phyloP scores from a whole-genome alignment of 2,329 filamentous ascomycete species.

The Neofusicoccum cordaticola region DNA sequence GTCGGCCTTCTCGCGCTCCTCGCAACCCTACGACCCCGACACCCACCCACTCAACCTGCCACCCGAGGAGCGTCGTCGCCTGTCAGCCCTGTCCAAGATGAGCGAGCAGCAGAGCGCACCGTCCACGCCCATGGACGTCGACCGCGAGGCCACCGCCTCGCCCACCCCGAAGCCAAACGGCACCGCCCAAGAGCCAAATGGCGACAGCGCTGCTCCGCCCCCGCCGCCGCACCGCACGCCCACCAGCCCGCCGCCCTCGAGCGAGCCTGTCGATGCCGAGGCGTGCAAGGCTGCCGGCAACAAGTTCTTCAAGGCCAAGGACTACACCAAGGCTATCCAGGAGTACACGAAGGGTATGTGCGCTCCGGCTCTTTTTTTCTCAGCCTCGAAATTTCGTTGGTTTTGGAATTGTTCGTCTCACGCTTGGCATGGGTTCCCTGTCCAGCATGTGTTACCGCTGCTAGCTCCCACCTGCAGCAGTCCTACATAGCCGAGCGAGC shows the following conservation, averaged over 20 bases:
- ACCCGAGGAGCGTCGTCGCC: conserved; percentile 79
- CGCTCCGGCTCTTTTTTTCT: not conserved
- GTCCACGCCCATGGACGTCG: conserved; percentile 70
- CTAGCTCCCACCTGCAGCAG: not conserved
- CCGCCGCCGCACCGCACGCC: conserved; percentile 68
- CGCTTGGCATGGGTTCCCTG: not conserved
- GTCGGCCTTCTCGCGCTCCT: conserved; percentile 33
- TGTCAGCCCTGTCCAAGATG: conserved; percentile 62
- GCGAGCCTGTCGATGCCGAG: conserved; percentile 71
- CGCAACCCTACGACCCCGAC: conserved; percentile 56
- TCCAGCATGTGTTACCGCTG: not conserved
- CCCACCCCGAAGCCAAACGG: conserved; percentile 50
- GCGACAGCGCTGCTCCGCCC: conserved; percentile 48
- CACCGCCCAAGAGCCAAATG: conserved; percentile 40
- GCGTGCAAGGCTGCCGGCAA: conserved; percentile 90
- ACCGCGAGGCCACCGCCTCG: conserved; percentile 61
- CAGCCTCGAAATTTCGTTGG: conserved; percentile 1
- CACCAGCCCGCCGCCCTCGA: conserved; percentile 45
- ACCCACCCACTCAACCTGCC: conserved; percentile 87
- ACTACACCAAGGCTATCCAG: conserved; percentile 82
- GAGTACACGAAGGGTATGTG: conserved; percentile 89
- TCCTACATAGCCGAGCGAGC: not conserved
- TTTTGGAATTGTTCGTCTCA: not conserved
- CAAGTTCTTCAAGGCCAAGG: conserved; percentile 93
- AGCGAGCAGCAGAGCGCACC: conserved; percentile 47